Evolutionary conservation across 306 rosid species (phyloP), one percentile per base, ranked within the genome.

Genomic region (Gleditsia sinensis): DNA sequence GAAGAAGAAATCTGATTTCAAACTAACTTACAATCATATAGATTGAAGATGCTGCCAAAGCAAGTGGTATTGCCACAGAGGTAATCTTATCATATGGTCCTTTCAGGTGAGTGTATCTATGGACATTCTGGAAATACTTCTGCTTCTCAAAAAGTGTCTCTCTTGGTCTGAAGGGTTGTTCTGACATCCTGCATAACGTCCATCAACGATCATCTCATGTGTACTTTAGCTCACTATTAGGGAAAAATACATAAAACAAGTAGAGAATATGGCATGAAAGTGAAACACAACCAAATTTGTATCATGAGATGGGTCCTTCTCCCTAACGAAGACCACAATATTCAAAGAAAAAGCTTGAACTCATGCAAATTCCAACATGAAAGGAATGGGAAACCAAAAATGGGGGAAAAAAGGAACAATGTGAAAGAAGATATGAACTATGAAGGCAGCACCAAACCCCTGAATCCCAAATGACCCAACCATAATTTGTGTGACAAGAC

Each of bases 61-160:
- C 92, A 66, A 80, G 37, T 13, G 99, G 99, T 70, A 95, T 92
- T 63, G 92, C 99, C 33, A 95, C 98, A 32, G 99, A 95, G 21
- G 98, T 92, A 70, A 95, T 46, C 92, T 83, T 95, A 73, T 95
- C 99, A 58, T 7, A 6, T 3, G 86, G 97, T 49, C 98, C 97
- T 80, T 95, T 95, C 73, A 95, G 86, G 78, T 92, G 75, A 13
- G 99, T 95, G 83, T 88, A 74, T 25, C 67, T 95, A 36, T 61
- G 93, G 67, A 88, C 42, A 70, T 4, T 79, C 79, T 92, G 99
- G 83, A 51, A 95, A 83, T 46, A 68, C 30, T 79, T 92, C 84
- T 92, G 98, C 76, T 76, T 84, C 89, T 88, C 96, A 21, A 78
- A 0, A 42, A 94, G 93, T 86, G 84, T 85, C 85, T 94, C 97